Evolutionary conservation across 352 stramenopile species (phyloP), one percentile per base, ranked within the genome.

Genomic region (Pythium apleroticum): DNA sequence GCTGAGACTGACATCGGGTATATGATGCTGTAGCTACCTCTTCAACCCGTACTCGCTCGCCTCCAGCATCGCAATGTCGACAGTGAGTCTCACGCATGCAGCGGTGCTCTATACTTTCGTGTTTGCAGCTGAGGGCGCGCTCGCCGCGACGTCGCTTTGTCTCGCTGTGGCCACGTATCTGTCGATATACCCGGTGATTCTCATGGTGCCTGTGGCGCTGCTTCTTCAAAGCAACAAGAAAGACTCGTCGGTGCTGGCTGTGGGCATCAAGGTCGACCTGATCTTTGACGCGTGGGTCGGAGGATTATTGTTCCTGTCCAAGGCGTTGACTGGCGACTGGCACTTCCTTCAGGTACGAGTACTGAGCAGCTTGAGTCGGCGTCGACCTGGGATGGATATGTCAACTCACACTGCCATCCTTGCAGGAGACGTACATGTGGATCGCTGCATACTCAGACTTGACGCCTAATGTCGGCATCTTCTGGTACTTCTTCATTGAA

Each of bases 401-500:
- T 33, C 11, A 25, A 2, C 19, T n/a, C 24, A 39, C 52, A 63
- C 30, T 33, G n/a, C n/a, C n/a, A n/a, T n/a, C n/a, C 12, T 11
- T 41, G 6, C 46, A 91, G 81, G 77, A 90, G 66, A 93, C 86
- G 3, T 95, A 95, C 61, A 57, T 90, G 45, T 95, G 86, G 86
- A 75, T 93, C 27, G 79, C 78, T 0, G 77, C 74, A 35, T 95
- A 93, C 53, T 90, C 80, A 45, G 86, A 93, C 60, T 68, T 95
- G 81, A 93, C 86, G 1, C 84, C 84, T 9, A 93, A 93, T 49
- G 78, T 95, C 24, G 86, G 86, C 35, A 83, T 93, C 61, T 95
- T 95, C 66, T 95, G 86, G 86, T 95, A 95, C 55, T 93, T 95
- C 61, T 93, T 95, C 63, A 95, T 90, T 67, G 86, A 95, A 63